Percentiles rank a stretch among this genome's conserved stretches.
Conservation (phyloP, 2,329 filamentous ascomycete genomes). For the Diaporthe batatas region DNA sequence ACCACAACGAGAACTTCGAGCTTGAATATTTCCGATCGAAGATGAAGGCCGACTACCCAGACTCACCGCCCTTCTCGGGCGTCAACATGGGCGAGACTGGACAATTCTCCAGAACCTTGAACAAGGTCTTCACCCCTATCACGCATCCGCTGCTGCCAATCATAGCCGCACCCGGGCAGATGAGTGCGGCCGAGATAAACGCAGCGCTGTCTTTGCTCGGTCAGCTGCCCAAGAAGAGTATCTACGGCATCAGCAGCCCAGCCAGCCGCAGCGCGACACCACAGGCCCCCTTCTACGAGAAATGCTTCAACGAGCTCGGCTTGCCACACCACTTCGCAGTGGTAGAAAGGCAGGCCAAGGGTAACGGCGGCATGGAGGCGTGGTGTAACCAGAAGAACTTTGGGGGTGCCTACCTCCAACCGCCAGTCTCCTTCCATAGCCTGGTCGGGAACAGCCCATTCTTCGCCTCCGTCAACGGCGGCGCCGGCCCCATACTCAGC, state of each 20-base stretch:
- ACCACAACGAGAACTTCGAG: constrained; percentile 89
- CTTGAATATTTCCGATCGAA: constrained; percentile 88
- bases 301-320: constrained; percentile 85
- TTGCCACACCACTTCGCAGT: constrained; percentile 85
- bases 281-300: constrained; percentile 88
- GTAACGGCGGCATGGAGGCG: constrained; percentile 75
- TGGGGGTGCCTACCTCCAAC: constrained; percentile 85
- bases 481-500: constrained; percentile 71
- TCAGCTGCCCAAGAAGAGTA: constrained; percentile 81
- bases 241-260: constrained; percentile 83
- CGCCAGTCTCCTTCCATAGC: constrained; percentile 72
- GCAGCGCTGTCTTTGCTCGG: constrained; percentile 82
- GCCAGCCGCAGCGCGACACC: constrained; percentile 74
- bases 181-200: constrained; percentile 90
- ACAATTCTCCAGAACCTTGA: constrained; percentile 85
- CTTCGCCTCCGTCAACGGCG: constrained; percentile 64
- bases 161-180: constrained; percentile 86
- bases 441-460: constrained; percentile 70
- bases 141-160: constrained; percentile 87
- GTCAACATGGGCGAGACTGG: constrained; percentile 91
- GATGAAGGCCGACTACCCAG: constrained; percentile 76
- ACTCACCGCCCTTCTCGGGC: constrained; percentile 81
- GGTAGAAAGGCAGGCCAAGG: constrained; percentile 77
- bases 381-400: constrained; percentile 82
- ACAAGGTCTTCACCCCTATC: constrained; percentile 89